phyloP scores from a whole-genome alignment of 1,139 yeast genomes.

The Geotrichum armillariae region DNA sequence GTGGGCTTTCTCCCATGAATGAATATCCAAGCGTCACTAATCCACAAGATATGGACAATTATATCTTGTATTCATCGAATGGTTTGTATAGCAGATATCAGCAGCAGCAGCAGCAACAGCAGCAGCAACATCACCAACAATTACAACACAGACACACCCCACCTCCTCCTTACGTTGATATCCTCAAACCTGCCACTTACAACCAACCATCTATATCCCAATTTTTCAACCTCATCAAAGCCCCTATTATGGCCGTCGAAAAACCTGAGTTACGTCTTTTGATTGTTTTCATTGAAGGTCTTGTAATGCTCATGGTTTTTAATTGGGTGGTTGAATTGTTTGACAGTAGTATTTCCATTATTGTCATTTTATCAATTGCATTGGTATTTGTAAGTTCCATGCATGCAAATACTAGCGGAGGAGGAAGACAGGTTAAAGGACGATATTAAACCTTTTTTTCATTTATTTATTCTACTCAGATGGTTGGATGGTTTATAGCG shows the following conservation, averaged over 20 bases:
- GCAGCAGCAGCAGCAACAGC: neutral
- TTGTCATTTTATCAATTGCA: too few relatives aligned
- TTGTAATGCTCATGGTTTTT: neutral
- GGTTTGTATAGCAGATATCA: neutral
- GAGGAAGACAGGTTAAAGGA: too few relatives aligned
- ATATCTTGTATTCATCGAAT: neutral
- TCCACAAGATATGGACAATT: neutral
- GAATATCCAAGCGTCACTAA: neutral
- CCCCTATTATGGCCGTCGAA: constrained; percentile 1
- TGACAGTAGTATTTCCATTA: too few relatives aligned
- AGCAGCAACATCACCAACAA: neutral
- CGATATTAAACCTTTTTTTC: too few relatives aligned
- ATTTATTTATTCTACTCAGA: too few relatives aligned
- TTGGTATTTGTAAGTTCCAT: too few relatives aligned
- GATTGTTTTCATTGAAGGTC: neutral
- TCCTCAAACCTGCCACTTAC: neutral
- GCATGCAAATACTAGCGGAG: too few relatives aligned
- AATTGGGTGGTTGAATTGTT: too few relatives aligned
- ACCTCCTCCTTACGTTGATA: neutral
- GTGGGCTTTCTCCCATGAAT: too few relatives aligned
- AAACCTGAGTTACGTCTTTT: neutral
- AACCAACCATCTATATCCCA: neutral
- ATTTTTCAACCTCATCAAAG: neutral
- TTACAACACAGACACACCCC: neutral
- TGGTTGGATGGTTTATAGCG: too few relatives aligned